phyloP scores from a whole-genome alignment of 176 grass and related monocot genomes.

The Phyllostachys edulis region DNA sequence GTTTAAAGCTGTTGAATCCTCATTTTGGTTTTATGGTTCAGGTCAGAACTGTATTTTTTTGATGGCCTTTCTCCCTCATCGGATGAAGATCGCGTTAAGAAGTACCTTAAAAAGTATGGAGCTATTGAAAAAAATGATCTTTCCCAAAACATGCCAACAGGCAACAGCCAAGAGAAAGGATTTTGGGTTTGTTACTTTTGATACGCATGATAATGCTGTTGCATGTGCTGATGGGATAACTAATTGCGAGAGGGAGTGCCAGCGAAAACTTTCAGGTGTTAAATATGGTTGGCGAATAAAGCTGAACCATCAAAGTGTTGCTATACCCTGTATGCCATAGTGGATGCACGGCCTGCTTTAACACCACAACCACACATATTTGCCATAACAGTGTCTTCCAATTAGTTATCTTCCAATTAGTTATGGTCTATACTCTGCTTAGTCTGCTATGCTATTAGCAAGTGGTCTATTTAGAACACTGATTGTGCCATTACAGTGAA shows the following conservation, averaged over 20 bases:
- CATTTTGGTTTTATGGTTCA: slow-evolving; percentile 45
- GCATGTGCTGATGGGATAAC: slow-evolving; percentile 72
- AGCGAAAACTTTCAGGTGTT: too few relatives aligned
- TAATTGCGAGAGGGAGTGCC: slow-evolving; percentile 49
- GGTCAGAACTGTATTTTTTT: slow-evolving; percentile 95
- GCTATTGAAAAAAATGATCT: slow-evolving; percentile 85
- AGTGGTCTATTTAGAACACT: slow-evolving; percentile 6
- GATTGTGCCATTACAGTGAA: slow-evolving; percentile 9
- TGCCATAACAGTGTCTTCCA: neutral
- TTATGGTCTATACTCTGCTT: slow-evolving; percentile 16
- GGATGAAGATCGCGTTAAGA: slow-evolving; percentile 86
- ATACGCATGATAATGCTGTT: slow-evolving; percentile 86
- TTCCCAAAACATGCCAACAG: slow-evolving; percentile 95
- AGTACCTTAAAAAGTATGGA: slow-evolving; percentile 90
- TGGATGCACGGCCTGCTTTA: neutral
- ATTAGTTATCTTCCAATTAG: neutral
- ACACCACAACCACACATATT: neutral
- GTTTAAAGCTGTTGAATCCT: slow-evolving; percentile 18
- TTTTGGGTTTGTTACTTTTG: slow-evolving; percentile 99
- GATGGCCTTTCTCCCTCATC: slow-evolving; percentile 75
- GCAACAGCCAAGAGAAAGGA: slow-evolving; percentile 87
- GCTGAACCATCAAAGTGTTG: too few relatives aligned
- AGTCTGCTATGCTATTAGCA: neutral
- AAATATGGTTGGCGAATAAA: too few relatives aligned
- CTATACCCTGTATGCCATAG: neutral